Evolutionary conservation across 768 basidiomycete species (phyloP).

Genomic region (Leucosporidium yakuticum): DNA sequence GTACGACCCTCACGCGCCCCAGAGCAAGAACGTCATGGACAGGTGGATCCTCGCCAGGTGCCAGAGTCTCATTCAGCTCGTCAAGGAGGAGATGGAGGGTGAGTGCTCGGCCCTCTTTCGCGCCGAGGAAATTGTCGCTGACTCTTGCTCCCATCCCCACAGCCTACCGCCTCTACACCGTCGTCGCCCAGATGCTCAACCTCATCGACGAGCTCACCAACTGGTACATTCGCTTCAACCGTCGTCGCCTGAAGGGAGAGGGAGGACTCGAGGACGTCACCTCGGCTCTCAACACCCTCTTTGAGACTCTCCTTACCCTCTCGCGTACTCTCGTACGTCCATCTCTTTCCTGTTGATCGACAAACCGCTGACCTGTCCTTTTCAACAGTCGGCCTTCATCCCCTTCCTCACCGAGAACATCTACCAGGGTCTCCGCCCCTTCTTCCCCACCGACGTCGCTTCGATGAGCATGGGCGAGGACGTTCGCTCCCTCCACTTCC

Average conservation of each 20-base stretch:
- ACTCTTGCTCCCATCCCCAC: not conserved
- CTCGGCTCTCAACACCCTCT: conserved; percentile 85
- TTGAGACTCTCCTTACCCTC: conserved; percentile 88
- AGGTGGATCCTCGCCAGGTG: conserved; percentile 97
- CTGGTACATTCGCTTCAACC: conserved; percentile 99
- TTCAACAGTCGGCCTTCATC: conserved; percentile 97
- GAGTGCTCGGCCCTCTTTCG: conserved; percentile 27
- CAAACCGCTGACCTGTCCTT: conserved; percentile 67
- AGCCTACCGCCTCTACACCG: conserved; percentile 90
- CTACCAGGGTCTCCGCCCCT: conserved; percentile 82
- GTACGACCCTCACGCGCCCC: conserved; percentile 77
- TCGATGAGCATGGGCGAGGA: conserved; percentile 54
- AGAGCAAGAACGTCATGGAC: conserved; percentile 93
- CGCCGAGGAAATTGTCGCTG: not conserved
- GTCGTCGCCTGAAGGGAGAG: conserved; percentile 89
- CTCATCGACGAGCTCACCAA: conserved; percentile 95
- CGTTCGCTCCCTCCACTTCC: conserved; percentile 87
- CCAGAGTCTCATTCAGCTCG: conserved; percentile 87
- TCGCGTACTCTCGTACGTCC: conserved; percentile 82
- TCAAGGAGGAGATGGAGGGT: conserved; percentile 88
- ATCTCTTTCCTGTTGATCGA: conserved; percentile 7
- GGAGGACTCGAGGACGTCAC: conserved; percentile 81
- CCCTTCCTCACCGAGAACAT: conserved; percentile 96
- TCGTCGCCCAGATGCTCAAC: conserved; percentile 87
- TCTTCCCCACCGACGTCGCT: conserved; percentile 67